Conservation (phyloP, 2,329 filamentous ascomycete genomes). For the Fusarium tuaranense region DNA sequence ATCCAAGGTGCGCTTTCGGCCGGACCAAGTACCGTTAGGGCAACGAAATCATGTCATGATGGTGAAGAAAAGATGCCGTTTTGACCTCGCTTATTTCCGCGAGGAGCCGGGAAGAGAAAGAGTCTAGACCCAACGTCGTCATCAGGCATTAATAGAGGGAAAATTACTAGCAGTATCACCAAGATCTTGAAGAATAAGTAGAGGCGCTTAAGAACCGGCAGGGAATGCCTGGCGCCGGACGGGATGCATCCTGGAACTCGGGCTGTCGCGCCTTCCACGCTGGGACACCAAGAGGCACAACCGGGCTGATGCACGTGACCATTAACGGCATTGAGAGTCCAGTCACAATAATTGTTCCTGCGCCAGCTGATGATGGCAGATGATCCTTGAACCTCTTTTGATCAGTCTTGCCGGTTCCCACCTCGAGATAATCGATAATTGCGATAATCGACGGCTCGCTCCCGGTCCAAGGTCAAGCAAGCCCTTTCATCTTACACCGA, state of each 20-base stretch:
- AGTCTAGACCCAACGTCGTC: background rate
- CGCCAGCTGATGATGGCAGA: background rate
- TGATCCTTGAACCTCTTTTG: background rate
- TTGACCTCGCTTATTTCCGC: slow-evolving; percentile 1
- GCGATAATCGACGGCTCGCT: background rate
- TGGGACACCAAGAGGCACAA: background rate
- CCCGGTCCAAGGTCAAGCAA: background rate
- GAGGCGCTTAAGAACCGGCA: slow-evolving; percentile 8
- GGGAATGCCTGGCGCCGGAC: background rate
- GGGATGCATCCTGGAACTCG: slow-evolving; percentile 9
- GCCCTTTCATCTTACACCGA: slow-evolving; percentile 20
- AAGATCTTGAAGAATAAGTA: background rate
- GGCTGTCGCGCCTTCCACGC: slow-evolving; percentile 13
- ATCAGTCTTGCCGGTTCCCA: background rate
- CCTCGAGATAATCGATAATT: background rate
- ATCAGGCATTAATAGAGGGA: background rate
- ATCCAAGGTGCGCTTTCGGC: background rate
- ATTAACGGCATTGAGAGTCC: background rate
- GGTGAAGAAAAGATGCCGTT: background rate
- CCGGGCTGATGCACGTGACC: slow-evolving; percentile 31
- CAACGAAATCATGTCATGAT: slow-evolving; percentile 2
- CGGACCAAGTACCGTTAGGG: slow-evolving; percentile 1
- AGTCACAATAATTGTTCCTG: slow-evolving; percentile 1
- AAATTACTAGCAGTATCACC: background rate
- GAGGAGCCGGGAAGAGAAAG: background rate